Evolutionary conservation across 176 grass and related monocot genomes (phyloP).

Genomic region (Aegilops bicornis): DNA sequence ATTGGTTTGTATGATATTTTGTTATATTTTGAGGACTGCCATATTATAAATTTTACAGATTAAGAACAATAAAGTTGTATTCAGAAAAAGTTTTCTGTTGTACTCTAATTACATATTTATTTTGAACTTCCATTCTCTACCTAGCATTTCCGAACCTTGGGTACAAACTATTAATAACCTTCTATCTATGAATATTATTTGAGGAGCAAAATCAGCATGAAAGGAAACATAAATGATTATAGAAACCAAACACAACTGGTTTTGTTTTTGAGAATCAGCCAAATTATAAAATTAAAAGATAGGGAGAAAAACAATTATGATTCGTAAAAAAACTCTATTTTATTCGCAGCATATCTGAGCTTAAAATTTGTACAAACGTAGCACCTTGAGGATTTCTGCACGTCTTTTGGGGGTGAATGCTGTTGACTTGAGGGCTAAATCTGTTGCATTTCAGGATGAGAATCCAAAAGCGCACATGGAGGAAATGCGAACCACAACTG

Average conservation of each 20-base stretch:
- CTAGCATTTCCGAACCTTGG: neutral
- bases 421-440: neutral
- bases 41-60: neutral
- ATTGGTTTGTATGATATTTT: neutral
- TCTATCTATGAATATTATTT: too few relatives aligned
- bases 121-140: neutral
- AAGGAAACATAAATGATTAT: too few relatives aligned
- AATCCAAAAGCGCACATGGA: slow-evolving; percentile 26
- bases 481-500: slow-evolving; percentile 32
- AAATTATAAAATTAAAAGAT: neutral
- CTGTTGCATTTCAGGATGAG: slow-evolving; percentile 44
- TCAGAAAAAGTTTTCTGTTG: neutral
- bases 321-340: neutral
- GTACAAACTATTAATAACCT: neutral
- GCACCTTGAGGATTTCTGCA: neutral
- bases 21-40: neutral
- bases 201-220: too few relatives aligned
- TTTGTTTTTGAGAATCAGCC: too few relatives aligned
- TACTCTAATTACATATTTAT: neutral
- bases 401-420: neutral
- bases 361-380: neutral
- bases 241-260: too few relatives aligned
- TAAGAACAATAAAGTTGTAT: neutral
- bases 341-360: neutral
- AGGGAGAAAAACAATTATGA: neutral